Base-by-base conservation (phyloP, 2,329 filamentous ascomycete genomes). In the Trichoderma simmonsii region DNA sequence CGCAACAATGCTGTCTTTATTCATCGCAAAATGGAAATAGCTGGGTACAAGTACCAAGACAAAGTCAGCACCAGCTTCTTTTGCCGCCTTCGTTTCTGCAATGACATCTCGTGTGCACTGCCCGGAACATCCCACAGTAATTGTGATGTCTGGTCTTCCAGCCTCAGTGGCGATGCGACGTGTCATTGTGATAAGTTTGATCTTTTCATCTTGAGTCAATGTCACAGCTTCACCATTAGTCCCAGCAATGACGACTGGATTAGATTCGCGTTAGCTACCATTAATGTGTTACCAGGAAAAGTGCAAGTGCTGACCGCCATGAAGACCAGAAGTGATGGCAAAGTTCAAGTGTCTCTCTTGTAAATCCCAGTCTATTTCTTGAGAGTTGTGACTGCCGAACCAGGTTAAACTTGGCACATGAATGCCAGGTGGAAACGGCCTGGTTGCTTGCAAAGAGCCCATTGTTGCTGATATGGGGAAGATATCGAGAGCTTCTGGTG, bases 161-260 rank as follows among this genome's bases (percentile, higher is more conserved):
- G 84, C 84, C 48, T 84, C 81, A 73, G 88, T 85, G 51, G 90
- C 87, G 43, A 88, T 87, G 74, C 87, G 84, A 62, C 91, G 89
- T 2, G 91, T 91, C 34, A 87, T 85, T 72, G 81, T 81, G 5
- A 91, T 90, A 73, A 93, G 86, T 62, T 86, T 82, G 64, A 86
- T 85, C 77, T 91, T 89, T 79, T 93, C 92, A 15, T 86, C 85
- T 71, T 87, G 85, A 57, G 88, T 88, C 5, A 93, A 84, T 73
- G 92, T 91, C 3, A 92, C 90, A 9, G 91, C 90, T 81, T 94
- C 91, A 75, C 92, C 91, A 76, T 93, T 93, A 75, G 90, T 92
- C 65, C 91, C 92, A 77, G 92, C 90, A 56, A 90, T 89, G 60
- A 92, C 89, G 72, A 93, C 81, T 79, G 64, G 34, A n/a, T 24